Base-by-base conservation (phyloP, 1,139 yeast genomes). In the Zhuliangozyma blackwelliae region DNA sequence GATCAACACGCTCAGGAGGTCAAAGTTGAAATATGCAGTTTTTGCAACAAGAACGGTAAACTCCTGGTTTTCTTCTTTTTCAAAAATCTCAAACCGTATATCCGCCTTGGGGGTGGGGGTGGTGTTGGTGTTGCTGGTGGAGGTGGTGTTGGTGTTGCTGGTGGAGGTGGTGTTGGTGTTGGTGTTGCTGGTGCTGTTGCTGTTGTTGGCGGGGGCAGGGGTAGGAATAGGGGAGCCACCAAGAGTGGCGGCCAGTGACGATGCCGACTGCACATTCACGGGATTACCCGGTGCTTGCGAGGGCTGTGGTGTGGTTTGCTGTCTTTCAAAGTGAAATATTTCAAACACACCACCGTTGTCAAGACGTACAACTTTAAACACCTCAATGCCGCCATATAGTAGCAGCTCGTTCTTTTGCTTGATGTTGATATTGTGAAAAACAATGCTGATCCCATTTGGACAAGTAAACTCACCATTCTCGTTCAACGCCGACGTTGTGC, bases 61-160 rank as follows among this genome's bases (percentile, higher is more conserved):
- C 35, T 72, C 75, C 6, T 51, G 40, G 13, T 54, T 51, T n/a
- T 55, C 60, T 1, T 37, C 29, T 28, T 59, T 59, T 19, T 54
- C 48, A 35, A 67, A 65, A n/a, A 68, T 44, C 47, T 79, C 84
- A 49, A 79, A 75, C 20, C 80, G 52, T 1, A 79, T 39, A 46
- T 79, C 85, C 5, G 75, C 72, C 33, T 67, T 68, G 27, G 19
- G 9, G 29, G 7, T 3, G 16, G 16, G 3, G 16, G 16, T 16
- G 3, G 16, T 16, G 16, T 3, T 16, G 16, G 16, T 16, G 16
- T 4, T 16, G 16, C 4, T 16, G 16, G 4, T 4, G 16, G 4
- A 3, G 16, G 16, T 16, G 16, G 4, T 4, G 16, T 4, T 16
- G 16, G 25, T 10, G 11, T 12, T 11, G 13, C 21, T 28, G 8